These are phyloP conservation scores for Neonectria punicea DNA, from an alignment of 2,329 filamentous ascomycete genomes.

Conservation along the genomic window DNA sequence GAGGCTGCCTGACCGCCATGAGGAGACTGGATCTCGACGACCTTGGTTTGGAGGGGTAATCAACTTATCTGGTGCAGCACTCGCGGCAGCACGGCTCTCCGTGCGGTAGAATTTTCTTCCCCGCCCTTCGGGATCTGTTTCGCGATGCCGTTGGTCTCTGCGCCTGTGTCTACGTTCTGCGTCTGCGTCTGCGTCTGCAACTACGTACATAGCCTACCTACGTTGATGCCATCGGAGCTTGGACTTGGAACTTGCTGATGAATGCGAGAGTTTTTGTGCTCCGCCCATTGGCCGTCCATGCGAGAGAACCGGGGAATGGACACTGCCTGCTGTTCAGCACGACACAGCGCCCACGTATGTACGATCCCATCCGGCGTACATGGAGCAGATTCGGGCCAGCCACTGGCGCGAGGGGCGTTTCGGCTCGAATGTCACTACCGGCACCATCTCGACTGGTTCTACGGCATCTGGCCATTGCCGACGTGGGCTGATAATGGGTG, in stretches of 20 bases:
- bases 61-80: not conserved
- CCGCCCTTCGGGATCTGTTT: conserved; percentile 16
- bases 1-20: conserved; percentile 45
- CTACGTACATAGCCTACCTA: not conserved
- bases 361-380: conserved; percentile 17
- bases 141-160: conserved; percentile 2
- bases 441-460: conserved; percentile 24
- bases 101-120: not conserved
- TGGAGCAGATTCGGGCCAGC: conserved; percentile 23
- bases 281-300: conserved; percentile 7
- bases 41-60: conserved; percentile 30
- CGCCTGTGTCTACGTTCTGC: not conserved
- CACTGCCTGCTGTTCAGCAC: conserved; percentile 7
- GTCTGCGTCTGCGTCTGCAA: not conserved
- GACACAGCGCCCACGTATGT: conserved; percentile 14
- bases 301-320: not conserved
- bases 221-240: conserved; percentile 11
- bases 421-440: conserved; percentile 31
- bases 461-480: conserved; percentile 20
- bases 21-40: conserved; percentile 36
- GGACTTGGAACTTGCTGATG: conserved; percentile 6
- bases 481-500: conserved; percentile 27
- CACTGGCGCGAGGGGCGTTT: conserved; percentile 29
- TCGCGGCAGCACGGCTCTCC: not conserved
- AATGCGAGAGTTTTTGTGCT: conserved; percentile 4